phyloP scores from a whole-genome alignment of 306 rosid genomes.

The Prunus kanzakura region DNA sequence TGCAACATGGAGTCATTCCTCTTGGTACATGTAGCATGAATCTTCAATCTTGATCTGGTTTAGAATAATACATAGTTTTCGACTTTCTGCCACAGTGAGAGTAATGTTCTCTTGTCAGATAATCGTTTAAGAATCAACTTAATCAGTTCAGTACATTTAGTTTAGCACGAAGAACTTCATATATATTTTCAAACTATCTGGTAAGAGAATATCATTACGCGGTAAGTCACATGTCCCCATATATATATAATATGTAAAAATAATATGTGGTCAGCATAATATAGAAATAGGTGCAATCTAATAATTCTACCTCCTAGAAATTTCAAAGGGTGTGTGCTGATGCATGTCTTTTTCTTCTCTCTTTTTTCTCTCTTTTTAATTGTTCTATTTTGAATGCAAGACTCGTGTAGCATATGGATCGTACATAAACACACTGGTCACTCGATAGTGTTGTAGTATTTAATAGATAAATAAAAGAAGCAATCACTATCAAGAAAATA shows the following conservation, averaged over 20 bases:
- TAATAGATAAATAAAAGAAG: not conserved
- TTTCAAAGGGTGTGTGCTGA: conserved; percentile 41
- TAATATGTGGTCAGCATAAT: not conserved
- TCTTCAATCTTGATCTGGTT: not conserved
- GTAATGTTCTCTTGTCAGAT: not conserved
- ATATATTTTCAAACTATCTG: no score
- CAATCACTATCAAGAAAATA: conserved; percentile 52
- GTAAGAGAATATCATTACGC: no score
- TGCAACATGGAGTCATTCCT: not conserved
- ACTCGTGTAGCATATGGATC: conserved; percentile 29
- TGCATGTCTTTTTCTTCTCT: not conserved
- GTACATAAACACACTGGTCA: not conserved
- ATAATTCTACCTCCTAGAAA: not conserved
- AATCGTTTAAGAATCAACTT: not conserved
- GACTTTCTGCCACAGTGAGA: not conserved
- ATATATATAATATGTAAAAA: not conserved
- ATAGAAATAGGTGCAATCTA: not conserved
- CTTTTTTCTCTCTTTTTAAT: not conserved
- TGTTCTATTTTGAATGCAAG: conserved; percentile 10
- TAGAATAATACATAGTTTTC: not conserved
- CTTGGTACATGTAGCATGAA: conserved; percentile 26
- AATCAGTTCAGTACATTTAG: no score
- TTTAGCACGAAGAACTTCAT: no score
- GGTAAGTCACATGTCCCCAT: not conserved
- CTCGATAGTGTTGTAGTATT: not conserved